phyloP scores from a whole-genome alignment of 1,284 basidiomycete species.

The Pseudozyma sp. region DNA sequence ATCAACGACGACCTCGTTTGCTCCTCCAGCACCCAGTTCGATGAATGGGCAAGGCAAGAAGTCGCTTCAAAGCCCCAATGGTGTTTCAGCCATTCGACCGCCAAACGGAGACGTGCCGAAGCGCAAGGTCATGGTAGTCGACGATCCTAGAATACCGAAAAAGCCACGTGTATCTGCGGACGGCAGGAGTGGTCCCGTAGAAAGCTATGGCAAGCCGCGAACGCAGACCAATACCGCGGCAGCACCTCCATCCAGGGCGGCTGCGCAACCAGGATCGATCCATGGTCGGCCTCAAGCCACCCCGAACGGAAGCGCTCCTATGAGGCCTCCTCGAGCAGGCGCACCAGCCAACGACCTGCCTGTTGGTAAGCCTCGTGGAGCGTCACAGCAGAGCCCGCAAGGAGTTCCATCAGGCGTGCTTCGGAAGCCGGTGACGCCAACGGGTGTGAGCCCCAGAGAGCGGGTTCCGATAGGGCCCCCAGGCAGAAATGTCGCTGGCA shows the following conservation, averaged over 20 bases:
- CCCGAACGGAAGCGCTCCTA: constrained; percentile 6
- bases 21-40: constrained; percentile 14
- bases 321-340: constrained; percentile 17
- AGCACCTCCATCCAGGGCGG: not conserved
- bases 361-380: constrained; percentile 20
- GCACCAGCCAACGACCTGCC: constrained; percentile 22
- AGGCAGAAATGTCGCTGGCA: constrained; percentile 7
- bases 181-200: not conserved
- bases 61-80: constrained; percentile 13
- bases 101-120: constrained; percentile 24
- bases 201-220: constrained; percentile 11
- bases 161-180: constrained; percentile 31
- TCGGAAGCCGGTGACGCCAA: constrained; percentile 23
- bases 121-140: constrained; percentile 40
- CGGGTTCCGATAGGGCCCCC: constrained; percentile 14
- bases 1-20: constrained; percentile 16
- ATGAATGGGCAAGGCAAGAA: not conserved
- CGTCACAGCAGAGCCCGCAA: constrained; percentile 23
- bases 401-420: constrained; percentile 7
- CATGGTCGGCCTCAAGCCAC: constrained; percentile 11
- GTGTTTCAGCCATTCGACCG: constrained; percentile 3
- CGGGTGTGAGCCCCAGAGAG: constrained; percentile 21
- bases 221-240: not conserved
- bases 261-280: not conserved
- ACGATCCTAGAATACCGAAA: constrained; percentile 32